Percentiles rank a stretch among this genome's conserved stretches.
phyloP scores from a whole-genome alignment of 176 grass and related monocot genomes.

The Triticum aestivum region IWGSC_CS_RefSeq_v2.1 NC_057807.1:315807624-315808123 shows the following conservation, averaged over 20 bases:
- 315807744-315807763: conserved; percentile 63
- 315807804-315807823: neutral
- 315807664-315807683: conserved; percentile 73
- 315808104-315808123: neutral
- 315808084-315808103: neutral
- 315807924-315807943: conserved; percentile 2
- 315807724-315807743: conserved; percentile 49
- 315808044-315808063: neutral
- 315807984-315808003: neutral
- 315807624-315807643: conserved; percentile 67
- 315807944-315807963: neutral
- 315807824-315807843: conserved; percentile 13
- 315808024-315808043: neutral
- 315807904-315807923: neutral
- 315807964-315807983: neutral
- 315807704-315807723: conserved; percentile 60
- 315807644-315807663: conserved; percentile 71
- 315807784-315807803: conserved; percentile 17
- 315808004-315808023: conserved; percentile 13
- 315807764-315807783: conserved; percentile 86
- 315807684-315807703: conserved; percentile 63
- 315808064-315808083: neutral
- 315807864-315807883: neutral
- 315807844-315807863: conserved; percentile 4
- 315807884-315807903: neutral